These are phyloP conservation scores for Anthracocystis panici-leucophaei DNA, from an alignment of 1,284 basidiomycete genomes.

Conservation along the genomic window DNA sequence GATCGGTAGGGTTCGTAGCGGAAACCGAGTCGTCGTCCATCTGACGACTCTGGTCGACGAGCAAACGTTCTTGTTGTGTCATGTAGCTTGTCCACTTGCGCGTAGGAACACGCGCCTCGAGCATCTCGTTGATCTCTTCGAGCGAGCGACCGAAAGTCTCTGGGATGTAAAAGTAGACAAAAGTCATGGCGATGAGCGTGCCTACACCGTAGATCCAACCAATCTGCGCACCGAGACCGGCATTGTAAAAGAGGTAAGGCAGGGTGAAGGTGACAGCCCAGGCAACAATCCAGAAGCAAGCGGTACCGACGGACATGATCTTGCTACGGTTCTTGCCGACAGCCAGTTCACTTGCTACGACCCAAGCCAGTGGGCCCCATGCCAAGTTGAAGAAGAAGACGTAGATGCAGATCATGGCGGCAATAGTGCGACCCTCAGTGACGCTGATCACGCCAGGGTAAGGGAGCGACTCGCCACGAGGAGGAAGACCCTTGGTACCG, in stretches of 20 bases:
- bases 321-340: conserved; percentile 71
- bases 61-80: conserved; percentile 41
- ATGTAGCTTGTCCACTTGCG: conserved; percentile 56
- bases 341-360: conserved; percentile 69
- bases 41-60: conserved; percentile 40
- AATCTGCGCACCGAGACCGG: conserved; percentile 70
- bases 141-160: conserved; percentile 60
- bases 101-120: conserved; percentile 54
- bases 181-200: conserved; percentile 69
- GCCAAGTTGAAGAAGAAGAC: conserved; percentile 72
- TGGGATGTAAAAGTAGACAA: conserved; percentile 72
- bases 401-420: conserved; percentile 72
- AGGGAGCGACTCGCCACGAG: conserved; percentile 44
- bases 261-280: conserved; percentile 70
- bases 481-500: conserved; percentile 63
- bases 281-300: conserved; percentile 72
- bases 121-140: conserved; percentile 66
- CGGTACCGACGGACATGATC: conserved; percentile 71
- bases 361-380: conserved; percentile 72
- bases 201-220: conserved; percentile 71
- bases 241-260: conserved; percentile 64
- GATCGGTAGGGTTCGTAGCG: conserved; percentile 28
- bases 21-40: conserved; percentile 25
- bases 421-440: conserved; percentile 69
- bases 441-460: conserved; percentile 48